These are phyloP conservation scores for Letharia columbiana DNA, from an alignment of 495 filamentous ascomycete species.

Conservation along the genomic window DNA sequence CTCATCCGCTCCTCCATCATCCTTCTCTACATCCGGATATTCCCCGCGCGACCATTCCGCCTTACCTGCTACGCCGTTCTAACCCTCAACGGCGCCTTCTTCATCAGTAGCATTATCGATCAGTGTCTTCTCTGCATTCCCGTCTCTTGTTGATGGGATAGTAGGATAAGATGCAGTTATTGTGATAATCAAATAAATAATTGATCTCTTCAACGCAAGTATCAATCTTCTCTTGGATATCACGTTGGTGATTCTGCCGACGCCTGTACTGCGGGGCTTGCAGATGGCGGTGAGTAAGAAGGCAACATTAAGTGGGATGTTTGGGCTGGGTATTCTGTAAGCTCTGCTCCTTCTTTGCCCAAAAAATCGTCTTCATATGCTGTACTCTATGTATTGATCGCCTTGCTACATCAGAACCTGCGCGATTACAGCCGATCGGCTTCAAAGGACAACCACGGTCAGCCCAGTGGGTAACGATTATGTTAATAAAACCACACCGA, in stretches of 20 bases:
- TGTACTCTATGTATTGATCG: not conserved
- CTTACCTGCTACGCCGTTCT: constrained; percentile 29
- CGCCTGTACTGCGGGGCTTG: constrained; percentile 37
- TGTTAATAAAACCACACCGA: not conserved
- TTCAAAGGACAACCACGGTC: constrained; percentile 7
- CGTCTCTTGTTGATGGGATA: constrained; percentile 27
- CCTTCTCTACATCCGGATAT: constrained; percentile 37
- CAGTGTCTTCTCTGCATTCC: constrained; percentile 32
- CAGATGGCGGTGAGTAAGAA: constrained; percentile 33
- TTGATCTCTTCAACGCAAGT: constrained; percentile 27
- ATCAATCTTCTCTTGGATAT: constrained; percentile 33
- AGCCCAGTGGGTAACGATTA: not conserved
- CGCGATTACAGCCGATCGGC: constrained; percentile 9
- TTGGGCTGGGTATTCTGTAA: constrained; percentile 20
- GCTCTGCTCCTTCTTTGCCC: not conserved
- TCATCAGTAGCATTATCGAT: constrained; percentile 21
- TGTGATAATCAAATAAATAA: constrained; percentile 27
- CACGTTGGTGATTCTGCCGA: constrained; percentile 33
- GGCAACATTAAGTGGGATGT: constrained; percentile 21
- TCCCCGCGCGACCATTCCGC: constrained; percentile 30
- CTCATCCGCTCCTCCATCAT: constrained; percentile 35
- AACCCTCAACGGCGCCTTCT: constrained; percentile 11
- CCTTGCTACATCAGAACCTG: constrained; percentile 13
- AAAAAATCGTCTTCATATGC: not conserved
- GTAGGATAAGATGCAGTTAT: constrained; percentile 16